Conservation (phyloP, 2,329 filamentous ascomycete genomes). For the Fusarium pseudocircinatum region DNA sequence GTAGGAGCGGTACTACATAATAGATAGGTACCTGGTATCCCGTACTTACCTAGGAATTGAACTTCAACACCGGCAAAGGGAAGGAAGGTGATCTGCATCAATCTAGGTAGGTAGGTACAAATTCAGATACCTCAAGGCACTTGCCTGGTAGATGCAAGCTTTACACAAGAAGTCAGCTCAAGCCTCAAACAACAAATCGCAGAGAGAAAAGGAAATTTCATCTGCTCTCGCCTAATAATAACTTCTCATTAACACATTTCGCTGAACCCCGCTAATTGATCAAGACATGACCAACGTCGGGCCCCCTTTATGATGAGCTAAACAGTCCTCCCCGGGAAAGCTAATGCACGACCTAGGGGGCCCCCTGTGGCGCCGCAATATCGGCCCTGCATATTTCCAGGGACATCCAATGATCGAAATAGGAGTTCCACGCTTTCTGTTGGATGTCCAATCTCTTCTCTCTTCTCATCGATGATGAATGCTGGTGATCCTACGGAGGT, state of each 20-base stretch:
- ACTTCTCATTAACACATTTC: conserved; percentile 18
- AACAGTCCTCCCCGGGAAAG: conserved; percentile 35
- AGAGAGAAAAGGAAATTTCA: neutral
- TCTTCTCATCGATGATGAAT: conserved; percentile 5
- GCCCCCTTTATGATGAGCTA: conserved; percentile 16
- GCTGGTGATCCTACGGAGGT: conserved; percentile 20
- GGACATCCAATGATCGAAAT: conserved; percentile 30
- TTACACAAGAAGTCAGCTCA: neutral
- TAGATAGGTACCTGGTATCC: neutral
- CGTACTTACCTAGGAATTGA: too few species aligned
- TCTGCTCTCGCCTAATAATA: conserved; percentile 9
- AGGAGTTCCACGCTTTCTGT: conserved; percentile 24
- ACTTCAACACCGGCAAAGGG: neutral
- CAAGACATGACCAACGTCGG: neutral
- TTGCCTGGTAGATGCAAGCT: neutral
- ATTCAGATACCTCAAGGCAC: neutral
- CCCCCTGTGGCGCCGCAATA: conserved; percentile 30
- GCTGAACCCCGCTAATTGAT: neutral
- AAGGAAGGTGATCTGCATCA: neutral
- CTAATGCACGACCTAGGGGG: conserved; percentile 26
- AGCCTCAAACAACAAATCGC: neutral
- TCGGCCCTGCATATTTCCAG: conserved; percentile 31
- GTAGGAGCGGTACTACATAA: neutral
- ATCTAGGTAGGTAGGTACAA: neutral
- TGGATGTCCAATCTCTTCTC: conserved; percentile 39